Evolutionary conservation across 306 rosid genomes (phyloP).

Genomic region (Vachellia pachyceras): DNA sequence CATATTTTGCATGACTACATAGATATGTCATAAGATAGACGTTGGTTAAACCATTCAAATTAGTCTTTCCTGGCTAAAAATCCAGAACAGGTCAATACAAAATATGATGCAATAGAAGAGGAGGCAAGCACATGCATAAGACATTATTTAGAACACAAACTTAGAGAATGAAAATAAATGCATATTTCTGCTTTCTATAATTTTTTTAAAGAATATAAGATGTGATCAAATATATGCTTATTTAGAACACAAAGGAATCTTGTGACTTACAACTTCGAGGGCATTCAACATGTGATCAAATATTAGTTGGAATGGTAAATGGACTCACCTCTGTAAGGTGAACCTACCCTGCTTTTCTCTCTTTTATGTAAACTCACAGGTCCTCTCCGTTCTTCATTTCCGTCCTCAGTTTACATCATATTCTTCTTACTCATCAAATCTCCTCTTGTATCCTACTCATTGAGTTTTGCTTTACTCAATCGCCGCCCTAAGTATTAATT

Average conservation of each 20-base stretch:
- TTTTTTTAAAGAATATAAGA: slow-evolving; percentile 16
- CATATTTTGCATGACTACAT: not conserved
- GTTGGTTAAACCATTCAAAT: not conserved
- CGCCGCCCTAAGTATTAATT: too few relatives aligned
- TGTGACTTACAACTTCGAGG: too few relatives aligned
- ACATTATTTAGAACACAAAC: not conserved
- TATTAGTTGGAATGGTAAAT: too few relatives aligned
- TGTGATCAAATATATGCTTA: too few relatives aligned
- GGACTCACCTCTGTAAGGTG: too few relatives aligned
- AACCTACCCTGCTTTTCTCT: not conserved
- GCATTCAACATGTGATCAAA: too few relatives aligned
- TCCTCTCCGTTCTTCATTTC: not conserved
- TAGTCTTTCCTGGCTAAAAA: slow-evolving; percentile 10
- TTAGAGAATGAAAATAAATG: not conserved
- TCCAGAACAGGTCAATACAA: not conserved
- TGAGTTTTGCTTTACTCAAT: not conserved
- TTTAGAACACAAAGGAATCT: too few relatives aligned
- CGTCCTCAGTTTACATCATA: not conserved
- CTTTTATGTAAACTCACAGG: not conserved
- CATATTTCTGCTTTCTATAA: slow-evolving; percentile 12
- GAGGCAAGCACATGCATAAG: not conserved
- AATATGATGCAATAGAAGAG: not conserved
- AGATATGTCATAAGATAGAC: not conserved
- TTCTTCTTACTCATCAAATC: not conserved
- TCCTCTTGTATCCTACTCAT: not conserved